Percentiles rank a stretch among this genome's conserved stretches.
Evolutionary conservation across 345 rosid species (phyloP).

Genomic region (Euclidium syriacum): DNA sequence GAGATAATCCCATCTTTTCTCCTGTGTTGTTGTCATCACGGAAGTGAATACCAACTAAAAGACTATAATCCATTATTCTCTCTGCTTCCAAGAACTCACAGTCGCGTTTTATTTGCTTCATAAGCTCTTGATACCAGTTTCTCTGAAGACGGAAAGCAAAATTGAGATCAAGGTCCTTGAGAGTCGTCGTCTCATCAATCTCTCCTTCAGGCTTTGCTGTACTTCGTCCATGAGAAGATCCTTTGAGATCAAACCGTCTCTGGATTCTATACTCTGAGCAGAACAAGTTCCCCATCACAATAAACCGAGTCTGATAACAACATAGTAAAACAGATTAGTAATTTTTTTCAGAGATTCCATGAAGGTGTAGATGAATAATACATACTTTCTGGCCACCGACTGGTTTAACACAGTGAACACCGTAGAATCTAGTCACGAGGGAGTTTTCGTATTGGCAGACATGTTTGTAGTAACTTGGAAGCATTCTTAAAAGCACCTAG

Average conservation of each 20-base stretch:
- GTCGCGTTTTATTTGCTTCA: constrained; percentile 77
- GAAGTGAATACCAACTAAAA: constrained; percentile 89
- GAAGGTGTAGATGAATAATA: not conserved
- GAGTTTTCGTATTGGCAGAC: constrained; percentile 70
- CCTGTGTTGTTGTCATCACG: constrained; percentile 74
- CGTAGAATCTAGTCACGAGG: constrained; percentile 85
- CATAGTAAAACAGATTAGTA: not conserved
- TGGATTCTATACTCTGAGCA: constrained; percentile 94
- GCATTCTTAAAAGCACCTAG: constrained; percentile 95
- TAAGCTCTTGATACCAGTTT: constrained; percentile 82
- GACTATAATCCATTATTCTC: constrained; percentile 95
- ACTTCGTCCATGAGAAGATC: constrained; percentile 91
- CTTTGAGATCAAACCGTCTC: constrained; percentile 93
- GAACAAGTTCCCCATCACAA: constrained; percentile 96
- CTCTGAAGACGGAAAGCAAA: constrained; percentile 77
- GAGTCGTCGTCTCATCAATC: constrained; percentile 94
- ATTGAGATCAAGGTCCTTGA: constrained; percentile 95
- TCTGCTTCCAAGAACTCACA: constrained; percentile 93
- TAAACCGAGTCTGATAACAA: constrained; percentile 65
- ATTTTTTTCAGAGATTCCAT: not conserved
- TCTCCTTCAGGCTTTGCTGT: constrained; percentile 79
- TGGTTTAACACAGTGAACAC: constrained; percentile 94
- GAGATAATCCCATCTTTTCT: constrained; percentile 89
- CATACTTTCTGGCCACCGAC: constrained; percentile 87
- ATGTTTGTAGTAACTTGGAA: constrained; percentile 77